Evolutionary conservation across 305 asterid species (phyloP), one percentile per base, ranked within the genome.

Genomic region (Solanum hybrid): DNA sequence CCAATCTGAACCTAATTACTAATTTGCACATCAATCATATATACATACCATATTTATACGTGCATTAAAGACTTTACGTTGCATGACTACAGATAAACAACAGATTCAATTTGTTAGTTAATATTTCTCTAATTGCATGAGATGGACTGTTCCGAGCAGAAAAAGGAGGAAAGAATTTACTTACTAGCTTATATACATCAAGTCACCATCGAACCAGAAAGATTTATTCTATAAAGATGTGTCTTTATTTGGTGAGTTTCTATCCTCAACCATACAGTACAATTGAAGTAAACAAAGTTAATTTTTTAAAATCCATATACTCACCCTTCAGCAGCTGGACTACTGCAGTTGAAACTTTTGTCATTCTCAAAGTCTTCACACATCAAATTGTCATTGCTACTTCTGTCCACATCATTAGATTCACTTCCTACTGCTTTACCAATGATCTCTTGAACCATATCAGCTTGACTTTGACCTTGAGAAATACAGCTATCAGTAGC

Each of bases 401-500:
- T 82, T 10, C 89, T 89, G 35, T 87, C 90, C 87, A 89, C 87
- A 91, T 92, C 91, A 88, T 89, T 89, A 74, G 87, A 87, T 87
- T 89, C 92, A 89, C 89, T 92, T 89, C 37, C 92, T 86, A 33
- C 75, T 31, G 28, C 42, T 84, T 51, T 84, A 84, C 40, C 87
- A 51, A 51, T 84, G 87, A 76, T 83, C 88, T 89, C 95, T 86
- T 79, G n/a, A 89, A 69, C 88, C 88, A 82, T 26, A 90, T 77
- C 89, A 69, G 90, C 90, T 39, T 73, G 90, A 89, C 89, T 92
- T 86, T 92, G 94, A 36, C 51, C 87, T 76, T 86, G 51, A 89
- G 85, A 90, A 87, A 79, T 75, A 79, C 90, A 86, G 89, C 93
- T 57, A 91, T 90, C 91, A 71, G 91, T 90, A 79, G 89, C 86